Percentiles rank a stretch among this genome's conserved stretches.
phyloP scores from a whole-genome alignment of 1,284 basidiomycete genomes.

The Ceratobasidium sp. region DNA sequence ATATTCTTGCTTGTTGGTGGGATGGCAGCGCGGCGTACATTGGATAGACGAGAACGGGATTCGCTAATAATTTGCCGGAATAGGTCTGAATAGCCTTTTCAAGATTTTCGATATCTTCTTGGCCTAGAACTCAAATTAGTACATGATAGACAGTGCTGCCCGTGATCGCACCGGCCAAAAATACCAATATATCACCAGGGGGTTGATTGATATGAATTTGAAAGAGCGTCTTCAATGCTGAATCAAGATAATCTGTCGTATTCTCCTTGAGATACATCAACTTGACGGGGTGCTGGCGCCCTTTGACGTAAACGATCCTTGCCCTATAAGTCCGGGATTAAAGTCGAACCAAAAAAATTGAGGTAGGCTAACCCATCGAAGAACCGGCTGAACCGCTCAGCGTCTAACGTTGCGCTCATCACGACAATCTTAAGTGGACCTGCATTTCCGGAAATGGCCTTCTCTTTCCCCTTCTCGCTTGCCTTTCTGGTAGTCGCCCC shows the following conservation, averaged over 20 bases:
- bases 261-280: conserved; percentile 74
- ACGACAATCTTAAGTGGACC: conserved; percentile 84
- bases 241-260: conserved; percentile 85
- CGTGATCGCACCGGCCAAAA: conserved; percentile 73
- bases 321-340: conserved; percentile 58
- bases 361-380: conserved; percentile 68
- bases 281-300: conserved; percentile 89
- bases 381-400: conserved; percentile 89
- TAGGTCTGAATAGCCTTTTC: conserved; percentile 72
- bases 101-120: conserved; percentile 94
- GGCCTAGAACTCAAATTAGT: conserved; percentile 58
- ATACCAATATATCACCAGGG: conserved; percentile 88
- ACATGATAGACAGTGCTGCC: conserved; percentile 3
- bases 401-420: conserved; percentile 97
- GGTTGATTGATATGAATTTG: conserved; percentile 84
- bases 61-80: conserved; percentile 55
- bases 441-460: conserved; percentile 48
- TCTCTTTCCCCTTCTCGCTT: conserved; percentile 46
- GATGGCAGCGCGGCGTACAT: conserved; percentile 87
- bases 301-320: conserved; percentile 87
- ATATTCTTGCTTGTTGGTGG: conserved; percentile 78
- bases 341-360: not conserved
- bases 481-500: conserved; percentile 49
- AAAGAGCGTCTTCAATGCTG: conserved; percentile 86
- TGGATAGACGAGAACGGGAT: conserved; percentile 64